A percentile compares a stretch with the other conserved stretches of the same genome.
These are phyloP conservation scores for Astraeus odoratus DNA, from an alignment of 768 basidiomycete species.

Conservation along the genomic window DNA sequence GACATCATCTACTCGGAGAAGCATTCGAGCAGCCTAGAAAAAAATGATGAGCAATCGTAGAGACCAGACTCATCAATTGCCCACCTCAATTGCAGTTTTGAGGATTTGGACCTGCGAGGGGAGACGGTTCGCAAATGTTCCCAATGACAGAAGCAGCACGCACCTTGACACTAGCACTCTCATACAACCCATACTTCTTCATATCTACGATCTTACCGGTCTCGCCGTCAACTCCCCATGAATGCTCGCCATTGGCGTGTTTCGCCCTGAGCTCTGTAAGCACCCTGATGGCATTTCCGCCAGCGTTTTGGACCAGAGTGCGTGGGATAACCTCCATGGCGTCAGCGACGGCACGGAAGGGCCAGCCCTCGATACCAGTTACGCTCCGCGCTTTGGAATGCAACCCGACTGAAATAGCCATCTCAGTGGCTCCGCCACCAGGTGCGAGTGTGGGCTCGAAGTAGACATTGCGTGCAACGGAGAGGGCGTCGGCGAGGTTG, in stretches of 20 bases:
- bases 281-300: constrained; percentile 90
- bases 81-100: constrained; percentile 93
- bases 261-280: constrained; percentile 94
- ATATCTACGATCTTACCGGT: constrained; percentile 95
- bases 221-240: constrained; percentile 94
- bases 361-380: constrained; percentile 86
- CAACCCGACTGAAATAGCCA: constrained; percentile 90
- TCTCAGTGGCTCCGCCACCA: constrained; percentile 96
- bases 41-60: not conserved
- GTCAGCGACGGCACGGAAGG: constrained; percentile 87
- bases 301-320: constrained; percentile 90
- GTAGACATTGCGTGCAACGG: constrained; percentile 92
- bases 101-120: constrained; percentile 73
- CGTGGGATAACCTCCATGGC: constrained; percentile 97
- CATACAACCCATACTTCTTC: constrained; percentile 89
- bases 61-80: constrained; percentile 1
- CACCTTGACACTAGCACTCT: constrained; percentile 94
- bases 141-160: constrained; percentile 1
- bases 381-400: constrained; percentile 72
- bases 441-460: constrained; percentile 94
- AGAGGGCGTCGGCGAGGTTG: constrained; percentile 96
- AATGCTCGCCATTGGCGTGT: constrained; percentile 84
- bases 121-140: too few relatives aligned
- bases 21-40: constrained; percentile 73
- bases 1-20: constrained; percentile 91